These are phyloP conservation scores for Talaromyces thailandensis DNA, from an alignment of 495 filamentous ascomycete genomes.

Conservation along the genomic window DNA sequence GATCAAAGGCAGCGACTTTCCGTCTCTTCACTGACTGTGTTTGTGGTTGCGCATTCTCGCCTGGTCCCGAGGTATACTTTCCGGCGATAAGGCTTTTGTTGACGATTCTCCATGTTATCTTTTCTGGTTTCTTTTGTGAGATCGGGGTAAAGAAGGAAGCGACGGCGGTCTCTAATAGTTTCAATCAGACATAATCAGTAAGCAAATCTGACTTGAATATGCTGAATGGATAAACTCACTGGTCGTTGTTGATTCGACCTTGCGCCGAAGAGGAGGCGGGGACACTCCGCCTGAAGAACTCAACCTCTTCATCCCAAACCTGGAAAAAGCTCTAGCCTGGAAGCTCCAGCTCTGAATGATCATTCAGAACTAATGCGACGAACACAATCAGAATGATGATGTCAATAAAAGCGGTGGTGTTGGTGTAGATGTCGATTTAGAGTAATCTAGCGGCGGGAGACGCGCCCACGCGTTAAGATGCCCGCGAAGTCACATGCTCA, in stretches of 20 bases:
- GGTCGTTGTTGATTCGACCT: conserved; percentile 63
- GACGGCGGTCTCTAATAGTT: conserved; percentile 55
- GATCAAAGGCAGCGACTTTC: conserved; percentile 85
- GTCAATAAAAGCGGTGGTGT: neutral
- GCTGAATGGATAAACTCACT: conserved; percentile 38
- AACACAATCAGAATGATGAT: neutral
- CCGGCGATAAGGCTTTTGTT: conserved; percentile 69
- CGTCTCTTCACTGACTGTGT: conserved; percentile 18
- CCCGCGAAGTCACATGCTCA: conserved; percentile 39
- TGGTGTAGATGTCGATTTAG: neutral
- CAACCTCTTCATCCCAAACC: conserved; percentile 22
- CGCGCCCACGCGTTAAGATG: conserved; percentile 21
- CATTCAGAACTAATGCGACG: neutral
- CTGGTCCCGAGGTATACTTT: conserved; percentile 45
- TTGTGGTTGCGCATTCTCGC: conserved; percentile 13
- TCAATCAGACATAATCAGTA: neutral
- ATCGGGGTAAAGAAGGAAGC: conserved; percentile 82
- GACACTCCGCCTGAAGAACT: conserved; percentile 28
- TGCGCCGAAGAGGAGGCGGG: conserved; percentile 42
- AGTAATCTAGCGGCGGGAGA: neutral
- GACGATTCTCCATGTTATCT: conserved; percentile 61
- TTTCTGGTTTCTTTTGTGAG: conserved; percentile 77
- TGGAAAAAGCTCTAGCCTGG: neutral
- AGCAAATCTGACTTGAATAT: neutral
- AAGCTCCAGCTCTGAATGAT: neutral